A percentile compares a stretch with the other conserved stretches of the same genome.
These are phyloP conservation scores for Dactylellina sp. DNA, from an alignment of 2,329 filamentous ascomycete genomes.

Conservation along the genomic window DNA sequence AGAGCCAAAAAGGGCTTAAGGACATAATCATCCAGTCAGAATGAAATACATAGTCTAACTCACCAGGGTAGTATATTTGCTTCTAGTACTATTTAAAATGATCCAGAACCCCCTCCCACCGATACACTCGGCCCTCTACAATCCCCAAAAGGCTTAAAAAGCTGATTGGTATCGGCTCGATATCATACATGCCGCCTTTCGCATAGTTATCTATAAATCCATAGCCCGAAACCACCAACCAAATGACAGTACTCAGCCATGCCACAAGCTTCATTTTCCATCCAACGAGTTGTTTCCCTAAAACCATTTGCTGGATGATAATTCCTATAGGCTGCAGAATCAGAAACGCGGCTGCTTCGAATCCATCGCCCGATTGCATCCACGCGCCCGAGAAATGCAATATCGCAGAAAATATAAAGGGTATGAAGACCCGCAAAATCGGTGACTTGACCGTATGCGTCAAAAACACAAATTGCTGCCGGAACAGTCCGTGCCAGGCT, in stretches of 20 bases:
- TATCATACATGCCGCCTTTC: constrained; percentile 51
- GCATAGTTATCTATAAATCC: constrained; percentile 39
- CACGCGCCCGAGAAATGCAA: constrained; percentile 41
- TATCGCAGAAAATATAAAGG: constrained; percentile 45
- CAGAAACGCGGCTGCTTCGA: constrained; percentile 26
- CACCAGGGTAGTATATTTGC: too few species aligned
- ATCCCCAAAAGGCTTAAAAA: constrained; percentile 37
- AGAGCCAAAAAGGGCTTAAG: too few species aligned
- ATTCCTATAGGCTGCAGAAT: constrained; percentile 43
- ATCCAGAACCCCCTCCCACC: constrained; percentile 22
- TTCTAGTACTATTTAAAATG: constrained; percentile 31
- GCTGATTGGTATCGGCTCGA: constrained; percentile 48
- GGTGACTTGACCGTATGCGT: constrained; percentile 32
- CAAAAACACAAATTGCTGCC: constrained; percentile 44
- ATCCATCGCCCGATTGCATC: constrained; percentile 38
- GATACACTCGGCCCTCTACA: constrained; percentile 30
- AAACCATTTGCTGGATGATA: constrained; percentile 23
- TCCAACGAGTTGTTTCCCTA: constrained; percentile 17
- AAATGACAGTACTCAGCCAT: constrained; percentile 32
- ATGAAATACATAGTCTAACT: too few species aligned
- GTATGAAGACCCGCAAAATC: constrained; percentile 29
- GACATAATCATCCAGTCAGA: too few species aligned
- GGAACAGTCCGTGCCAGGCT: constrained; percentile 52
- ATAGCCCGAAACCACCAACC: constrained; percentile 39
- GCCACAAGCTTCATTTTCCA: constrained; percentile 12